Conservation (phyloP, 2,329 filamentous ascomycete species). For the Cryphonectria naterciae region DNA sequence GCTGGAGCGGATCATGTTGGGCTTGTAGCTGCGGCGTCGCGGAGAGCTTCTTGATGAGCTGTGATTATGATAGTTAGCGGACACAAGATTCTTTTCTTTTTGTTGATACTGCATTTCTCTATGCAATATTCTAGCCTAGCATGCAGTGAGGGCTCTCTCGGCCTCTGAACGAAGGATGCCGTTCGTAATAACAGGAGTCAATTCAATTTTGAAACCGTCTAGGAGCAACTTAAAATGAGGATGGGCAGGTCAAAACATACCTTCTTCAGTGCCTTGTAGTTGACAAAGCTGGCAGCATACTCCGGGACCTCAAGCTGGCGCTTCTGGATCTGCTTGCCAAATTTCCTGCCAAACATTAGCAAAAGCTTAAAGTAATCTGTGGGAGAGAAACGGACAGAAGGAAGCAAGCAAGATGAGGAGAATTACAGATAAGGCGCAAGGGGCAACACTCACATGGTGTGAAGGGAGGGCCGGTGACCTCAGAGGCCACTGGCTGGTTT, state of each 20-base stretch:
- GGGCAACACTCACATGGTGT: slow-evolving; percentile 42
- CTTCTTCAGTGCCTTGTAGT: slow-evolving; percentile 99
- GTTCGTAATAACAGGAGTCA: slow-evolving; percentile 11
- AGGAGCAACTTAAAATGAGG: background rate
- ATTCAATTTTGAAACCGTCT: background rate
- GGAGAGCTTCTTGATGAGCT: slow-evolving; percentile 98
- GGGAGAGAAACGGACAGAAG: slow-evolving; percentile 5
- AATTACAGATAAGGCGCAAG: background rate
- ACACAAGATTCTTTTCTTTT: background rate
- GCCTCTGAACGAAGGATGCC: background rate
- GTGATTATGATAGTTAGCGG: slow-evolving; percentile 41
- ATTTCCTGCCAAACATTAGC: slow-evolving; percentile 73
- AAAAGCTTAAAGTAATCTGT: slow-evolving; percentile 14
- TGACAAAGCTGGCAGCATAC: slow-evolving; percentile 98
- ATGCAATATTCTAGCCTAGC: background rate
- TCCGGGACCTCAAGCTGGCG: slow-evolving; percentile 98
- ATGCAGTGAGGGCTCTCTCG: background rate
- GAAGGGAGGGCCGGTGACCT: slow-evolving; percentile 33
- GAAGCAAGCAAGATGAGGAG: background rate
- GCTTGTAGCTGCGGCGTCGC: slow-evolving; percentile 83
- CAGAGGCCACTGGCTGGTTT: slow-evolving; percentile 23
- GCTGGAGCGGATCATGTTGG: slow-evolving; percentile 65
- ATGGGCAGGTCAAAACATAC: slow-evolving; percentile 51
- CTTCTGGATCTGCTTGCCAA: slow-evolving; percentile 99
- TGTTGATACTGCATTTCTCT: background rate